These are phyloP conservation scores for Gynostemma pentaphyllum DNA, from an alignment of 306 rosid genomes.

Conservation along the genomic window DNA sequence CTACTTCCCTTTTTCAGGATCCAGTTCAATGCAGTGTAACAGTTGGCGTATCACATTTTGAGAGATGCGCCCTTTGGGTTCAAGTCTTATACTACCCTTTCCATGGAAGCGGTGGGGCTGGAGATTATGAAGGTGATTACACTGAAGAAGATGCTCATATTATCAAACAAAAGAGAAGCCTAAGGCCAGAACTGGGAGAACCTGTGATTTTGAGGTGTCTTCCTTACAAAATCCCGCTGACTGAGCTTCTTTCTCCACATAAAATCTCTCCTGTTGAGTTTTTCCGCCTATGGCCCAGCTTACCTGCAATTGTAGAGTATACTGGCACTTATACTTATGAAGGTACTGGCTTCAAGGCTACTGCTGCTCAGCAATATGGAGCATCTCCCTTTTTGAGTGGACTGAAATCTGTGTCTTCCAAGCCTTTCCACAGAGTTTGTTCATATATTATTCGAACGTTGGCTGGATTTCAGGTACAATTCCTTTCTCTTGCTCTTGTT, in stretches of 20 bases:
- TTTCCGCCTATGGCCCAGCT: slow-evolving; percentile 97
- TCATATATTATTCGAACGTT: slow-evolving; percentile 91
- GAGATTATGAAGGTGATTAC: slow-evolving; percentile 93
- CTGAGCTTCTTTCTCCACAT: slow-evolving; percentile 87
- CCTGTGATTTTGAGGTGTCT: slow-evolving; percentile 96
- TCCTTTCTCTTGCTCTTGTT: background rate
- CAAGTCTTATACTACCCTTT: slow-evolving; percentile 96
- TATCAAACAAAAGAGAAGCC: slow-evolving; percentile 85
- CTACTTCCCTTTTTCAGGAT: slow-evolving; percentile 47
- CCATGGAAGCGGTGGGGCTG: slow-evolving; percentile 84
- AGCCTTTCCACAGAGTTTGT: slow-evolving; percentile 97
- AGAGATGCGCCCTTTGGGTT: slow-evolving; percentile 94
- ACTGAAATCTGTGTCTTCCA: slow-evolving; percentile 77
- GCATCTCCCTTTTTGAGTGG: slow-evolving; percentile 96
- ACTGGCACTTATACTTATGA: slow-evolving; percentile 94
- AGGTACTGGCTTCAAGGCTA: slow-evolving; percentile 98
- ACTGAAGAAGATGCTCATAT: slow-evolving; percentile 89
- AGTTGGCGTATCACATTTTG: slow-evolving; percentile 93
- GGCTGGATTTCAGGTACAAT: slow-evolving; percentile 88
- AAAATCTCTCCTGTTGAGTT: slow-evolving; percentile 92
- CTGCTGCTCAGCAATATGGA: slow-evolving; percentile 97
- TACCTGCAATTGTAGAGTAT: slow-evolving; percentile 83
- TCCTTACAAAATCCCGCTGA: slow-evolving; percentile 84
- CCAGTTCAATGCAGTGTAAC: slow-evolving; percentile 91
- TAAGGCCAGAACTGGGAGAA: slow-evolving; percentile 92